A percentile compares a stretch with the other conserved stretches of the same genome.
Conservation (phyloP, 164 flowering plant species). For the Vitis rotundifolia region DNA sequence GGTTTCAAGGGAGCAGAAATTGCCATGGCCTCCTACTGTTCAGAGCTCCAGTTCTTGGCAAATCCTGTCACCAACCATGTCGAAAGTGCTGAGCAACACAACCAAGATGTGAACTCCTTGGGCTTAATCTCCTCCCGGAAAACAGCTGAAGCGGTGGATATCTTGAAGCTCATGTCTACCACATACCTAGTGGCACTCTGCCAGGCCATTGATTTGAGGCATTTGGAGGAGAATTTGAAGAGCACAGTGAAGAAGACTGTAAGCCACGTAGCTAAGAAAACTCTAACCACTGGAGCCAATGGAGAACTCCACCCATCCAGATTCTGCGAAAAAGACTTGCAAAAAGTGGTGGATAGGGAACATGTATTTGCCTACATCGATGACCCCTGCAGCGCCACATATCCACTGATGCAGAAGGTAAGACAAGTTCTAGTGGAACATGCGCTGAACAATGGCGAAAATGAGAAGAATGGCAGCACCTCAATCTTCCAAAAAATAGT, state of each 20-base stretch:
- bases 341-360: too few relatives aligned
- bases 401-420: slow-evolving; percentile 21
- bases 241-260: slow-evolving; percentile 6
- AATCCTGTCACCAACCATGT: slow-evolving; percentile 14
- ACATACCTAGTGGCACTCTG: too few relatives aligned
- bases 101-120: slow-evolving; percentile 16
- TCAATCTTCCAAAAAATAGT: slow-evolving; percentile 13
- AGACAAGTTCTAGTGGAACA: slow-evolving; percentile 19
- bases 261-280: slow-evolving; percentile 11
- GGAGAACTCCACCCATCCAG: too few relatives aligned
- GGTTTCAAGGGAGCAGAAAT: slow-evolving; percentile 5
- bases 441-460: slow-evolving; percentile 4
- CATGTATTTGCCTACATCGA: too few relatives aligned
- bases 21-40: not conserved
- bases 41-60: slow-evolving; percentile 4
- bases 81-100: slow-evolving; percentile 12
- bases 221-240: too few relatives aligned
- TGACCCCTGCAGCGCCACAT: too few relatives aligned
- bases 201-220: too few relatives aligned
- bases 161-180: too few relatives aligned
- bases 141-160: not conserved
- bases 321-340: too few relatives aligned
- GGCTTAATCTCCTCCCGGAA: slow-evolving; percentile 6
- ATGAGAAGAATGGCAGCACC: slow-evolving; percentile 1
- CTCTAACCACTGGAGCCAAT: too few relatives aligned